These are phyloP conservation scores for Ilex aquifolium DNA, from an alignment of 257 asterid species.

Conservation along the genomic window DNA sequence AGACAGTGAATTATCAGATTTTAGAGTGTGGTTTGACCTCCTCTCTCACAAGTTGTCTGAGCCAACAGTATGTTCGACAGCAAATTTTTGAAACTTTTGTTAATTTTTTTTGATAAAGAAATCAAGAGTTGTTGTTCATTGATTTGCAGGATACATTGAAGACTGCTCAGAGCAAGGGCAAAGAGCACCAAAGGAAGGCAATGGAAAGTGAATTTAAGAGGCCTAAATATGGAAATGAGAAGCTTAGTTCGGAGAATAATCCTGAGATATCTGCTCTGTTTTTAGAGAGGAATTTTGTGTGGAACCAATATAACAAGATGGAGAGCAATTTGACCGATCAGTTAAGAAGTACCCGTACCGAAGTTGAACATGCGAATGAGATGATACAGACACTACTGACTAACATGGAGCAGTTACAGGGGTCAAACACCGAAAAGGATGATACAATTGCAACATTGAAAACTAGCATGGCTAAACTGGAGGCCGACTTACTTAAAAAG, in stretches of 20 bases:
- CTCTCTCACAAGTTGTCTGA: slow-evolving; percentile 37
- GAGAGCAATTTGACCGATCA: slow-evolving; percentile 44
- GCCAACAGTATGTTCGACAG: slow-evolving; percentile 31
- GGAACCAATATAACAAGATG: slow-evolving; percentile 69
- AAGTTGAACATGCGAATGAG: slow-evolving; percentile 48
- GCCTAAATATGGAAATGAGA: slow-evolving; percentile 50
- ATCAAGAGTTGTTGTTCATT: neutral
- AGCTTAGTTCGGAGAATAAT: slow-evolving; percentile 34
- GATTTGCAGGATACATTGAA: slow-evolving; percentile 35
- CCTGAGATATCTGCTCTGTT: slow-evolving; percentile 50
- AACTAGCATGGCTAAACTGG: slow-evolving; percentile 33
- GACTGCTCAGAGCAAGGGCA: slow-evolving; percentile 23
- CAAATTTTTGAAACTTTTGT: neutral
- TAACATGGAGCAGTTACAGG: slow-evolving; percentile 45
- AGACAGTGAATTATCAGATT: slow-evolving; percentile 50
- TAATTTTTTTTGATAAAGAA: neutral
- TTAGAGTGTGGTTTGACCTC: slow-evolving; percentile 40
- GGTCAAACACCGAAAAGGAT: slow-evolving; percentile 29
- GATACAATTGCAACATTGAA: slow-evolving; percentile 28
- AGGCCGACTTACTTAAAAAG: slow-evolving; percentile 40
- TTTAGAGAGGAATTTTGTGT: slow-evolving; percentile 62
- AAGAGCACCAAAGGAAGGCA: slow-evolving; percentile 23
- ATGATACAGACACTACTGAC: slow-evolving; percentile 35
- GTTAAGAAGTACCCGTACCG: slow-evolving; percentile 37
- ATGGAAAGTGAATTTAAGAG: slow-evolving; percentile 44